These are phyloP conservation scores for Aspergillus sp. DNA, from an alignment of 2,329 filamentous ascomycete genomes.

Conservation along the genomic window DNA sequence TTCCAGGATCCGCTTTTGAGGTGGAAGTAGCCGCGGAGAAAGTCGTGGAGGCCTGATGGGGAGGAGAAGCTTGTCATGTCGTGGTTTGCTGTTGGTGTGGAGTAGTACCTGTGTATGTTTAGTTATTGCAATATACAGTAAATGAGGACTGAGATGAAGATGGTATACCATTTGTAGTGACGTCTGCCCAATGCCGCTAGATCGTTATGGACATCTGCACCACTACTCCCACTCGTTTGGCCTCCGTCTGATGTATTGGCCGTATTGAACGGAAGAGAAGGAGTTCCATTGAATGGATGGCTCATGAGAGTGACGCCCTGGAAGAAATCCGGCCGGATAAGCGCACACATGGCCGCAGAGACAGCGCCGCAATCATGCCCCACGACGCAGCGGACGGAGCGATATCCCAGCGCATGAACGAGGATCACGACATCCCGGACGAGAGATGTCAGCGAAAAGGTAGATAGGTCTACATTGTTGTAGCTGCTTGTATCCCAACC, in stretches of 20 bases:
- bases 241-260: slow-evolving; percentile 19
- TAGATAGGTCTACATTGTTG: slow-evolving; percentile 50
- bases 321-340: slow-evolving; percentile 63
- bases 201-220: slow-evolving; percentile 51
- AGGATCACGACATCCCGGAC: slow-evolving; percentile 60
- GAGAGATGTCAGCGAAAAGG: slow-evolving; percentile 55
- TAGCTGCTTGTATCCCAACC: slow-evolving; percentile 53
- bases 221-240: slow-evolving; percentile 4
- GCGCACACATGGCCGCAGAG: slow-evolving; percentile 53
- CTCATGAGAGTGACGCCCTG: slow-evolving; percentile 58
- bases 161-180: slow-evolving; percentile 58
- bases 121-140: too few relatives aligned
- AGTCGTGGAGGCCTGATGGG: slow-evolving; percentile 51
- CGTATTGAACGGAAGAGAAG: slow-evolving; percentile 46
- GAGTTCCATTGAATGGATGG: slow-evolving; percentile 57
- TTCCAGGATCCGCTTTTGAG: slow-evolving; percentile 62
- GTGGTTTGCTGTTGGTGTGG: slow-evolving; percentile 27
- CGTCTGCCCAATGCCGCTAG: slow-evolving; percentile 55
- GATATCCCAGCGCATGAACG: slow-evolving; percentile 58
- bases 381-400: slow-evolving; percentile 53
- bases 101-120: slow-evolving; percentile 32
- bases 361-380: slow-evolving; percentile 66
- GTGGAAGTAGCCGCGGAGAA: slow-evolving; percentile 64
- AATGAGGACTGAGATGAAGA: too few relatives aligned
- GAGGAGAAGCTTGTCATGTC: slow-evolving; percentile 28